These are phyloP conservation scores for Penicillium macrosclerotiorum DNA, from an alignment of 495 filamentous ascomycete species.

Conservation along the genomic window DNA sequence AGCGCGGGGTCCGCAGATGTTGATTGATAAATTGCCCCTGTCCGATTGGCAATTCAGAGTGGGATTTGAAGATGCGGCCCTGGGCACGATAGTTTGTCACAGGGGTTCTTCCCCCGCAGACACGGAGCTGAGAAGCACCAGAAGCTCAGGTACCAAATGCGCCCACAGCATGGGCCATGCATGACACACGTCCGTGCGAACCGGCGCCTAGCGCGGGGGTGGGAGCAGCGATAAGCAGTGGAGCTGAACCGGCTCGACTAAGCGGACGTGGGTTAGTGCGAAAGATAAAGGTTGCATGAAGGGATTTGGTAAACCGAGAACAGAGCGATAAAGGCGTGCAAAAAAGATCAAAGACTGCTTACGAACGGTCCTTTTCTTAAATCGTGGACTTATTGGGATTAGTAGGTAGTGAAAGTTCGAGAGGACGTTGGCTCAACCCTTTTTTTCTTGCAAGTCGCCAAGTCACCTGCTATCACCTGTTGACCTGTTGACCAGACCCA, in stretches of 20 bases:
- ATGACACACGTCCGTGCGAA: constrained; percentile 9
- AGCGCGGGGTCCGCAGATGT: constrained; percentile 1
- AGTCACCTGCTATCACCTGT: no score
- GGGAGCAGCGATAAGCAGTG: constrained; percentile 14
- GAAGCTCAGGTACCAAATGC: constrained; percentile 12
- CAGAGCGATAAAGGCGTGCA: constrained; percentile 3
- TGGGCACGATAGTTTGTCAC: no score
- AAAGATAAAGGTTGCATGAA: constrained; percentile 18
- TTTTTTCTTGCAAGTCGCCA: no score
- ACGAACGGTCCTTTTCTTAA: background rate
- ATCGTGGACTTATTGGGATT: background rate
- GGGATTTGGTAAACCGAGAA: constrained; percentile 16
- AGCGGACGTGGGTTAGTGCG: background rate
- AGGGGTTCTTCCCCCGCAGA: constrained; percentile 6
- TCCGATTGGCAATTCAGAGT: constrained; percentile 10
- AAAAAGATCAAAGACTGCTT: background rate
- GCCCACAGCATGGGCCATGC: constrained; percentile 3
- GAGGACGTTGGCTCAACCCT: background rate
- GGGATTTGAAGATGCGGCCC: background rate
- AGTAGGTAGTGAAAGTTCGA: background rate
- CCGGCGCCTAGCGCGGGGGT: constrained; percentile 19
- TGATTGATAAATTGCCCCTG: constrained; percentile 7
- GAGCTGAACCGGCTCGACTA: background rate
- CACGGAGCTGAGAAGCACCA: background rate
- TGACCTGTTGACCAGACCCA: no score